A percentile compares a stretch with the other conserved stretches of the same genome.
These are phyloP conservation scores for Cladosporium sp. DNA, from an alignment of 2,329 filamentous ascomycete genomes.

Conservation along the genomic window DNA sequence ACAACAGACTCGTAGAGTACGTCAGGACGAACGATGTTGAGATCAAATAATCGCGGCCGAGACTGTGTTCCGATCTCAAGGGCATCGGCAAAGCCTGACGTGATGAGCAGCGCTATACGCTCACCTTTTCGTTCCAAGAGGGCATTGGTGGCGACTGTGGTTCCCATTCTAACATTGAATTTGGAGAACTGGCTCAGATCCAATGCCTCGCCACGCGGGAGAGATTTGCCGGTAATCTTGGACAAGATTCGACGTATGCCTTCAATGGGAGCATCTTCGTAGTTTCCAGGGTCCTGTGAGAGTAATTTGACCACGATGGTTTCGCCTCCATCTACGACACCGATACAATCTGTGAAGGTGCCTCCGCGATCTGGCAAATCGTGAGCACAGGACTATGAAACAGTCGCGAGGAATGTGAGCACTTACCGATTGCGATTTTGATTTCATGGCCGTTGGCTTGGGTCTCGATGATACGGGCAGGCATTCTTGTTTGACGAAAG, in stretches of 20 bases:
- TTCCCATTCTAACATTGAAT: conserved; percentile 24
- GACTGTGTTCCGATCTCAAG: conserved; percentile 30
- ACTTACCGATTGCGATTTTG: no score
- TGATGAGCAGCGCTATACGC: conserved; percentile 23
- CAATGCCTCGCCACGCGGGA: conserved; percentile 17
- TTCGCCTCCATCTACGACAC: conserved; percentile 59
- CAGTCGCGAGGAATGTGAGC: no score
- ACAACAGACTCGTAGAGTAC: conserved; percentile 20
- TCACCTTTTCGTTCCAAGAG: conserved; percentile 28
- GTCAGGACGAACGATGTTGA: conserved; percentile 20
- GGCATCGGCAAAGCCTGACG: conserved; percentile 28
- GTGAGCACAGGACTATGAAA: no score
- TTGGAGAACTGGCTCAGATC: conserved; percentile 14
- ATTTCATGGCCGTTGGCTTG: no score
- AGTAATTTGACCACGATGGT: conserved; percentile 28
- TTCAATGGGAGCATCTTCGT: conserved; percentile 28
- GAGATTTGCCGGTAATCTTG: conserved; percentile 16
- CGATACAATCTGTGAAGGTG: conserved; percentile 83
- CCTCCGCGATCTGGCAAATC: conserved; percentile 60
- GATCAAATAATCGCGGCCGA: conserved; percentile 28
- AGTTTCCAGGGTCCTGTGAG: conserved; percentile 27
- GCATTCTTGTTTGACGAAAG: no score
- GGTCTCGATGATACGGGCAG: no score
- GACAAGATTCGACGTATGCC: conserved; percentile 26
- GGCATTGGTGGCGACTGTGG: conserved; percentile 29